Evolutionary conservation across 805 yeast species (phyloP).

Genomic region (Wickerhamomyces alni): DNA sequence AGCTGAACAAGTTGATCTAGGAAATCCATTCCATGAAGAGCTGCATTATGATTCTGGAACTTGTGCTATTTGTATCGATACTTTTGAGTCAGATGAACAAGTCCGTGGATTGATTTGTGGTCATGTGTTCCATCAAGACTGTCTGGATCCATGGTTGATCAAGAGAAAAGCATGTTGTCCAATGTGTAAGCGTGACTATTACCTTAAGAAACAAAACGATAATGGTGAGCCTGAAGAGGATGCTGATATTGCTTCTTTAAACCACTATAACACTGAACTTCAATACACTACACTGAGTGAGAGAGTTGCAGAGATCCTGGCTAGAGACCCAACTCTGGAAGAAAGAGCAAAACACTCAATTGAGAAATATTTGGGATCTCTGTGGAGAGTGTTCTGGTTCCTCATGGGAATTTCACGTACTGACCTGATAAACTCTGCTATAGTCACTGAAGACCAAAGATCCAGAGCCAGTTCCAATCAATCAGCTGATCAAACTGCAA

Average conservation of each 20-base stretch:
- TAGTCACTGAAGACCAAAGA: slow-evolving; percentile 29
- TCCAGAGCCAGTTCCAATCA: slow-evolving; percentile 13
- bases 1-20: slow-evolving; percentile 13
- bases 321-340: slow-evolving; percentile 39
- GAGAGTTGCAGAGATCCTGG: slow-evolving; percentile 35
- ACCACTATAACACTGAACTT: slow-evolving; percentile 24
- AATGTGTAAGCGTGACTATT: slow-evolving; percentile 69
- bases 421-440: slow-evolving; percentile 49
- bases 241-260: slow-evolving; percentile 5
- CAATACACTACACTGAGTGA: slow-evolving; percentile 35
- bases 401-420: slow-evolving; percentile 46
- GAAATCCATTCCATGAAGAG: slow-evolving; percentile 16
- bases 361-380: slow-evolving; percentile 15
- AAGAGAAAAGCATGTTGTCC: slow-evolving; percentile 78
- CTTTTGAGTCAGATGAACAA: slow-evolving; percentile 50
- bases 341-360: slow-evolving; percentile 36
- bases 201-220: slow-evolving; percentile 19
- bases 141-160: slow-evolving; percentile 79
- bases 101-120: slow-evolving; percentile 78
- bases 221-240: slow-evolving; percentile 25
- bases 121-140: slow-evolving; percentile 74
- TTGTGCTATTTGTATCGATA: slow-evolving; percentile 77
- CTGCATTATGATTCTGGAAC: slow-evolving; percentile 57
- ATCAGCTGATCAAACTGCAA: not conserved
- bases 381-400: slow-evolving; percentile 33